Conservation (phyloP, 345 rosid species). For the Syzygium jambos region DNA sequence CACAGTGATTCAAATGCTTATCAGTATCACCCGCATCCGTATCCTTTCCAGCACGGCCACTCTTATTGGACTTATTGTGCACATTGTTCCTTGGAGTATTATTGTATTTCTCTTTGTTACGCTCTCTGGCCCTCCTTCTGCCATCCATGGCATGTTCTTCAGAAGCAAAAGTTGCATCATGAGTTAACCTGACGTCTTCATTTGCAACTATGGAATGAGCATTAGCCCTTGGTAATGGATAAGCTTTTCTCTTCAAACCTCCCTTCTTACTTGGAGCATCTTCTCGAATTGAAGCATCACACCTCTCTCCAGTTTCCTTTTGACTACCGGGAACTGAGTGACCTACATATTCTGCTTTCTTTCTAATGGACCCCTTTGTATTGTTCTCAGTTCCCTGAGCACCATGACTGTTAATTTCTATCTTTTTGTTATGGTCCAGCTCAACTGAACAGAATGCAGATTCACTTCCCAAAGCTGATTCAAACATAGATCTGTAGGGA, state of each 20-base stretch:
- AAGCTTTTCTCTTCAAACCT: conserved; percentile 18
- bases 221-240: conserved; percentile 10
- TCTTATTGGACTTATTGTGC: conserved; percentile 1
- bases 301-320: not conserved
- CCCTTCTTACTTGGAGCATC: conserved; percentile 16
- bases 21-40: conserved; percentile 9
- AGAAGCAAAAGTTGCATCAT: conserved; percentile 7
- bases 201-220: conserved; percentile 20
- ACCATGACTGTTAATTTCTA: conserved; percentile 2
- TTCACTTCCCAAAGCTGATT: conserved; percentile 12
- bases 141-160: conserved; percentile 6
- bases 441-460: conserved; percentile 9
- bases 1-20: conserved; percentile 3
- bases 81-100: not conserved
- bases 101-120: conserved; percentile 11
- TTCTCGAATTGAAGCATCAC: conserved; percentile 12
- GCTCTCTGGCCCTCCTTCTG: conserved; percentile 19
- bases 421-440: conserved; percentile 14
- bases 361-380: not conserved
- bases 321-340: not conserved
- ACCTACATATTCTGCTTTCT: not conserved
- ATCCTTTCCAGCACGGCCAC: conserved; percentile 7
- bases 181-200: conserved; percentile 16
- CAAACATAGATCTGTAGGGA: conserved; percentile 47
- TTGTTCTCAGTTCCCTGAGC: not conserved